A percentile compares a stretch with the other conserved stretches of the same genome.
Conservation (phyloP, 1,139 yeast species). For the Sugiyamaella japonica region DNA sequence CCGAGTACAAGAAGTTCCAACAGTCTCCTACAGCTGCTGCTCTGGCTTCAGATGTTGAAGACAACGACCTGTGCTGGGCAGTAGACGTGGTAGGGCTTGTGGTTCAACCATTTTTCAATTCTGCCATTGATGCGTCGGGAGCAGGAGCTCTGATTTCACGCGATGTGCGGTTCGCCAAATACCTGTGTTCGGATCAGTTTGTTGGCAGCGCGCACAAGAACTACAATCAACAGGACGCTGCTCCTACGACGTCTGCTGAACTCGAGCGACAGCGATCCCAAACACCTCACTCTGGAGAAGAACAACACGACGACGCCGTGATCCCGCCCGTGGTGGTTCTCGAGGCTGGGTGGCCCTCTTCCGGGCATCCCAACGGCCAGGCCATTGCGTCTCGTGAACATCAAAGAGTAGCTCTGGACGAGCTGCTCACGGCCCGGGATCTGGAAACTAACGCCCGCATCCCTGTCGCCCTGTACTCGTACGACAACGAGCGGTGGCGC, state of each 20-base stretch:
- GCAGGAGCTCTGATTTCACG: constrained; percentile 32
- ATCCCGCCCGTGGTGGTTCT: constrained; percentile 48
- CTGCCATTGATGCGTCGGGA: constrained; percentile 27
- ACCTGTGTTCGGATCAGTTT: constrained; percentile 35
- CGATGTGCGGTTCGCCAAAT: constrained; percentile 34
- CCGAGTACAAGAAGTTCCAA: constrained; percentile 26
- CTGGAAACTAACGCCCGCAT: constrained; percentile 24
- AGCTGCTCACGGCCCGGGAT: constrained; percentile 41
- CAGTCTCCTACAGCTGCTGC: neutral
- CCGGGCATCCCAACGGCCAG: constrained; percentile 53
- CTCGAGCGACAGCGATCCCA: neutral
- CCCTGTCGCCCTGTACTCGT: constrained; percentile 31
- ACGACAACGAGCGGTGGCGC: constrained; percentile 33
- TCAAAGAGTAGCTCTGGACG: constrained; percentile 54
- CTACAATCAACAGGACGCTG: constrained; percentile 1
- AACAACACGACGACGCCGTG: too few species aligned
- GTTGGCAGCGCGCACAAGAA: constrained; percentile 30
- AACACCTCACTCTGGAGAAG: too few species aligned
- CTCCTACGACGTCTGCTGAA: neutral
- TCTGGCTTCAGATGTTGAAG: constrained; percentile 19
- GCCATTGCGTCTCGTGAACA: constrained; percentile 59
- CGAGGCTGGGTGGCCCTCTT: constrained; percentile 73
- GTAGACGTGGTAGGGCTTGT: constrained; percentile 35
- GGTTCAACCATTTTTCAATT: constrained; percentile 34
- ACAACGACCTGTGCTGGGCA: constrained; percentile 34